These are phyloP conservation scores for Protomyces pachydermus DNA, from an alignment of 1,139 yeast genomes.

Conservation along the genomic window DNA sequence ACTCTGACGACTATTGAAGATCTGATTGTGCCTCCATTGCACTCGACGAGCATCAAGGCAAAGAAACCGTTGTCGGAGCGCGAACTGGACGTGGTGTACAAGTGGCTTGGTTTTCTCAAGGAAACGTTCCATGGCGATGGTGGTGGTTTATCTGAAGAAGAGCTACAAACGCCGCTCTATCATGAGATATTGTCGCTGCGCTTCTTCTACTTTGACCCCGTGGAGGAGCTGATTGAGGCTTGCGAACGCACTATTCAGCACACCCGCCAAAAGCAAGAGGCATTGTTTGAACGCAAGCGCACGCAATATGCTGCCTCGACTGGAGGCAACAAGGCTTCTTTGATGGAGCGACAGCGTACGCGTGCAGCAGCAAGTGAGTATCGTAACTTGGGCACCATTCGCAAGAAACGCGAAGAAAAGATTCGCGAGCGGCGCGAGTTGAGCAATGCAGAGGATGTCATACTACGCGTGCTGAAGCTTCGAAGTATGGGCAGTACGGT, in stretches of 20 bases:
- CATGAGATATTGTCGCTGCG: conserved; percentile 61
- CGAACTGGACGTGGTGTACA: conserved; percentile 66
- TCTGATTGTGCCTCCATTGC: conserved; percentile 64
- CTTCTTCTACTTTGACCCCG: conserved; percentile 41
- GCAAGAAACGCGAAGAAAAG: conserved; percentile 31
- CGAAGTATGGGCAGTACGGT: background rate
- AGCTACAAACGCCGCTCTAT: conserved; percentile 51
- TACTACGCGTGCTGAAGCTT: conserved; percentile 7
- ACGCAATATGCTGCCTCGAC: background rate
- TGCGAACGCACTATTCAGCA: conserved; percentile 42
- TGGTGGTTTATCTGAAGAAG: conserved; percentile 69
- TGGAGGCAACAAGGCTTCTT: conserved; percentile 19
- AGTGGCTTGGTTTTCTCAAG: conserved; percentile 62
- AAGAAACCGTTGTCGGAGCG: conserved; percentile 49
- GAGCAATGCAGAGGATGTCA: conserved; percentile 17
- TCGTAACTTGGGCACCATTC: conserved; percentile 60
- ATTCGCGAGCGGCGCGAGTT: background rate
- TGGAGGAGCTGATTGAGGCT: conserved; percentile 45
- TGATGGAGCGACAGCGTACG: conserved; percentile 36
- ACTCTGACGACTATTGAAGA: conserved; percentile 62
- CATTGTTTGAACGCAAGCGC: background rate
- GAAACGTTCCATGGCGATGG: conserved; percentile 80
- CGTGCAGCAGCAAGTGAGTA: conserved; percentile 62
- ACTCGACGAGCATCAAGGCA: conserved; percentile 36
- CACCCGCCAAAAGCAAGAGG: conserved; percentile 29